phyloP scores from a whole-genome alignment of 768 basidiomycete species.

The Scleroderma citrinum region DNA sequence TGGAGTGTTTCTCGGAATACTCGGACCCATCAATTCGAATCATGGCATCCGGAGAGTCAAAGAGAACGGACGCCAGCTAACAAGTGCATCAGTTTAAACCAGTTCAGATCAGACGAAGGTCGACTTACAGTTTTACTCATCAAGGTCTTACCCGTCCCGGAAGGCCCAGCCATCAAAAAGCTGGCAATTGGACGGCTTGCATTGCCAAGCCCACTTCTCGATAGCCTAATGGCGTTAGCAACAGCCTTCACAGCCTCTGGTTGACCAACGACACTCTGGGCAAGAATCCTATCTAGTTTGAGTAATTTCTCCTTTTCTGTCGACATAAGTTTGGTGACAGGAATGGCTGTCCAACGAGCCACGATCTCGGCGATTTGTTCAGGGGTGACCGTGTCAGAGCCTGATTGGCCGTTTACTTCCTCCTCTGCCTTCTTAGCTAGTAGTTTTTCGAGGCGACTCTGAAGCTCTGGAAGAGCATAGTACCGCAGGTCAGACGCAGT shows the following conservation, averaged over 20 bases:
- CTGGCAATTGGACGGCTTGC: slow-evolving; percentile 84
- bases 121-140: slow-evolving; percentile 78
- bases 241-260: slow-evolving; percentile 88
- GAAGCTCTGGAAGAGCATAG: slow-evolving; percentile 87
- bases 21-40: slow-evolving; percentile 91
- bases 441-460: slow-evolving; percentile 61
- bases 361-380: slow-evolving; percentile 95
- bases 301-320: slow-evolving; percentile 87
- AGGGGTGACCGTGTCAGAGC: slow-evolving; percentile 68
- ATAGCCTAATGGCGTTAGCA: slow-evolving; percentile 88
- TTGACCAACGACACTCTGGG: slow-evolving; percentile 80
- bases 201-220: slow-evolving; percentile 90
- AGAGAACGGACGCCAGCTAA: slow-evolving; percentile 82
- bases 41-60: slow-evolving; percentile 89
- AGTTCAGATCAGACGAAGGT: neutral
- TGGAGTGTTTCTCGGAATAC: slow-evolving; percentile 80
- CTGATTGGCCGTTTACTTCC: slow-evolving; percentile 43
- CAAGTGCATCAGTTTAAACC: slow-evolving; percentile 6
- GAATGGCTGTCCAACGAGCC: slow-evolving; percentile 88
- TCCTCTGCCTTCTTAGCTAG: slow-evolving; percentile 73
- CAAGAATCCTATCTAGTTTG: slow-evolving; percentile 79
- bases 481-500: slow-evolving; percentile 86
- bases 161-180: slow-evolving; percentile 90
- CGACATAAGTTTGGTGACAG: slow-evolving; percentile 81
- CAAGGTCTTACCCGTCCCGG: slow-evolving; percentile 87